Percentiles rank a stretch among this genome's conserved stretches.
These are phyloP conservation scores for Juglanconis sp. DNA, from an alignment of 2,329 filamentous ascomycete species.

Conservation along the genomic window DNA sequence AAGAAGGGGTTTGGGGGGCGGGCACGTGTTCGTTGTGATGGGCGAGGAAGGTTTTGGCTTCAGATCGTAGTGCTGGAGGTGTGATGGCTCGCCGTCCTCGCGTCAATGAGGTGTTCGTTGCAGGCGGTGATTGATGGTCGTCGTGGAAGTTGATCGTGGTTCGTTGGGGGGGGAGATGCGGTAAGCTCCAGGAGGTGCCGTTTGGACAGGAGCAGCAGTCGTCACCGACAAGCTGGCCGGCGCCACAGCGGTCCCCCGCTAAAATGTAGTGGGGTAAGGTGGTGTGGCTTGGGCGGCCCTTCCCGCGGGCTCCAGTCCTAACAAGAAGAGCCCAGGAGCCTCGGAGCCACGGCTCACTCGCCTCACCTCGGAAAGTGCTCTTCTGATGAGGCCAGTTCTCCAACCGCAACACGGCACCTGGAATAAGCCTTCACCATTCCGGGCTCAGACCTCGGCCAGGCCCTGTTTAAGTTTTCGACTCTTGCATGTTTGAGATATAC, in stretches of 20 bases:
- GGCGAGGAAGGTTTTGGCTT: not conserved
- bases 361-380: not conserved
- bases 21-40: not conserved
- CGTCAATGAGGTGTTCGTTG: not conserved
- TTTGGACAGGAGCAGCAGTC: not conserved
- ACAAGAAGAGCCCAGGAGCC: too few species aligned
- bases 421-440: too few species aligned
- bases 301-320: not conserved
- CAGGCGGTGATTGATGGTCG: not conserved
- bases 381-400: too few species aligned
- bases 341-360: not conserved
- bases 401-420: too few species aligned
- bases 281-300: slow-evolving; percentile 4
- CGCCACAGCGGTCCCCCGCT: slow-evolving; percentile 8
- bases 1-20: not conserved
- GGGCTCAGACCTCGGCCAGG: not conserved
- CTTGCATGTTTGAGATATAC: not conserved
- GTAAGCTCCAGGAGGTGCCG: not conserved
- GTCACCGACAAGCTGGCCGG: slow-evolving; percentile 4
- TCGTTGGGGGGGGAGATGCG: not conserved
- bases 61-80: not conserved
- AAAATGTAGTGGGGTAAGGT: not conserved
- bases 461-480: not conserved
- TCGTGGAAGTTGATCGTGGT: not conserved
- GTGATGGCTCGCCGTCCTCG: not conserved